phyloP scores from a whole-genome alignment of 371 early-diverging fungal species.

The Rhizopus sp. region DNA sequence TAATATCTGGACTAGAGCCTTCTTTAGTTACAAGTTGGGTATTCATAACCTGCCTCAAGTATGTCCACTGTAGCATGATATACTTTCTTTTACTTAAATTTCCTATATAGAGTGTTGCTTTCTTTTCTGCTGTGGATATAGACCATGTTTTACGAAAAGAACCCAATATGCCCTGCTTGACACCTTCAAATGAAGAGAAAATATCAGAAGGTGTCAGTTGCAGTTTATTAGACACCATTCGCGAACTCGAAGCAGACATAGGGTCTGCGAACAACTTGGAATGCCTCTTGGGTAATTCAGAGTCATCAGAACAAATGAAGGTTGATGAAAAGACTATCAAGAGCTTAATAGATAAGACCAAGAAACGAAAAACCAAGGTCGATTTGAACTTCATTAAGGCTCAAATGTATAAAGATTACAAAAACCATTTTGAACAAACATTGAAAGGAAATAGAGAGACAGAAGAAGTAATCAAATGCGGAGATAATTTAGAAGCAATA shows the following conservation, averaged over 20 bases:
- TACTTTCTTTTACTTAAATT: not conserved
- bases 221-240: constrained; percentile 54
- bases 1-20: constrained; percentile 92
- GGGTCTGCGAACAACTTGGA: not conserved
- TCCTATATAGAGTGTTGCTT: constrained; percentile 78
- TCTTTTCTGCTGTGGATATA: constrained; percentile 95
- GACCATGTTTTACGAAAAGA: constrained; percentile 95
- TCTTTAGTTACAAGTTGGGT: constrained; percentile 86
- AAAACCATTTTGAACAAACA: constrained; percentile 3
- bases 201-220: constrained; percentile 66
- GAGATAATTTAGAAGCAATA: constrained; percentile 1
- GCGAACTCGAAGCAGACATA: constrained; percentile 19
- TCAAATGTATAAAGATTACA: constrained; percentile 40
- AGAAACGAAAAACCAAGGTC: constrained; percentile 10
- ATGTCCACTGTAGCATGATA: constrained; percentile 5
- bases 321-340: constrained; percentile 3
- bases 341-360: constrained; percentile 3
- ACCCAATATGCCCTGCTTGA: constrained; percentile 76
- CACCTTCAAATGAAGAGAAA: constrained; percentile 67
- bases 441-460: constrained; percentile 32
- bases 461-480: constrained; percentile 18
- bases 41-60: constrained; percentile 89
- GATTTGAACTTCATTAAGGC: constrained; percentile 36
- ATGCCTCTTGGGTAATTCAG: constrained; percentile 25
- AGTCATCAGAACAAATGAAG: constrained; percentile 3